Percentiles rank a stretch among this genome's conserved stretches.
phyloP scores from a whole-genome alignment of 2,329 filamentous ascomycete genomes.

The Hymenoscyphus linearis region DNA sequence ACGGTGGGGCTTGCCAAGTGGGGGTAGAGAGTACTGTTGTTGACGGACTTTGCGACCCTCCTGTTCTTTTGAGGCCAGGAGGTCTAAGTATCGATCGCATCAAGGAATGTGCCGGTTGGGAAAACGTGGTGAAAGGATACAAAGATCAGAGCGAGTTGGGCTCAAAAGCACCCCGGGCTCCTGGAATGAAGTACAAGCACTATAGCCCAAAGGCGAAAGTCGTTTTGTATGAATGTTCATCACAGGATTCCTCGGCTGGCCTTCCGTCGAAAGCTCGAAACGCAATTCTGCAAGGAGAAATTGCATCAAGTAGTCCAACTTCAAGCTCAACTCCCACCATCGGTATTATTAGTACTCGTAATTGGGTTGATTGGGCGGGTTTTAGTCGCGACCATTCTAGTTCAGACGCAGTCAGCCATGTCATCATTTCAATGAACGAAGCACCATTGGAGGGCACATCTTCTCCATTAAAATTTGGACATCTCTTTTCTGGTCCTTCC shows the following conservation, averaged over 20 bases:
- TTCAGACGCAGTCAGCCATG: not conserved
- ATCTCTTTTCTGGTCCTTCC: constrained; percentile 5
- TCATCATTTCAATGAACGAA: not conserved
- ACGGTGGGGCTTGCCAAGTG: constrained; percentile 80
- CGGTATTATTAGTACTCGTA: constrained; percentile 37
- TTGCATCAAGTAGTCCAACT: not conserved
- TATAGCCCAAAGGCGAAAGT: constrained; percentile 90
- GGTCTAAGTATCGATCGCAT: constrained; percentile 81
- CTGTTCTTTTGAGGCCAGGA: constrained; percentile 77
- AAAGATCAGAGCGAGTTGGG: constrained; percentile 67
- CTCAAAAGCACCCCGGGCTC: constrained; percentile 68
- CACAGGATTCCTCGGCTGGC: constrained; percentile 23
- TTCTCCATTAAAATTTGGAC: constrained; percentile 14
- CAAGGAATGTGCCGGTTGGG: constrained; percentile 71
- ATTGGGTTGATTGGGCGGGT: constrained; percentile 32
- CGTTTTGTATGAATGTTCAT: constrained; percentile 65
- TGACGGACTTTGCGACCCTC: constrained; percentile 77
- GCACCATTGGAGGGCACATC: constrained; percentile 6
- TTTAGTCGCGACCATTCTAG: constrained; percentile 10
- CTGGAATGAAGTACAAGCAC: constrained; percentile 98
- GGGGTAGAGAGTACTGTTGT: constrained; percentile 97
- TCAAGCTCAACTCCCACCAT: constrained; percentile 18
- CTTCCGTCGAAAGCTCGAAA: constrained; percentile 9
- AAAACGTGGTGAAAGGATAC: constrained; percentile 70
- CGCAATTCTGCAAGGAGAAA: not conserved